phyloP scores from a whole-genome alignment of 2,329 filamentous ascomycete genomes.

The Alternaria triticina region DNA sequence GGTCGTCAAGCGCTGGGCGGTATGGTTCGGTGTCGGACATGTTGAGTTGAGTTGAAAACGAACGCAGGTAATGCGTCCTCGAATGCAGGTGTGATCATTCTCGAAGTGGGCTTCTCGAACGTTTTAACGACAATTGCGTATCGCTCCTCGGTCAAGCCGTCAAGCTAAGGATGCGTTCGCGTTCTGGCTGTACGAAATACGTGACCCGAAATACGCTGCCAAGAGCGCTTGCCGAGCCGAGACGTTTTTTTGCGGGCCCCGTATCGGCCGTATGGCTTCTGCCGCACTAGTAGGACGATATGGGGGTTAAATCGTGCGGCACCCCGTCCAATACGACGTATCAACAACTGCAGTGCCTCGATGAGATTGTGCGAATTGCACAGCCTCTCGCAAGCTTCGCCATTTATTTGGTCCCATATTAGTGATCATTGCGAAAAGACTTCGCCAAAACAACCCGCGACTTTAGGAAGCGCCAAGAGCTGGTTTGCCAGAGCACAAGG shows the following conservation, averaged over 20 bases:
- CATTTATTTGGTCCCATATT: neutral
- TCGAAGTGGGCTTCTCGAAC: neutral
- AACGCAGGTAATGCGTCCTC: neutral
- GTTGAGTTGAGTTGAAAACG: neutral
- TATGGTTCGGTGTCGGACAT: neutral
- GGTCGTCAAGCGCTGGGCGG: slow-evolving; percentile 23
- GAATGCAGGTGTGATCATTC: neutral
- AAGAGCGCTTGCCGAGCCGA: neutral
- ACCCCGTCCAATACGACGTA: neutral
- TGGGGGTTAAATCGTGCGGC: neutral
- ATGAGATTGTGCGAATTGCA: neutral
- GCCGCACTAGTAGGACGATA: neutral
- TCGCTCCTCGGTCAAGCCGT: neutral
- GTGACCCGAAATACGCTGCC: neutral
- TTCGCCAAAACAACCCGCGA: neutral
- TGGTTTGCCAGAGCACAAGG: too few relatives aligned
- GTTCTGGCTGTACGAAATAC: neutral
- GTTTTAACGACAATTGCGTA: neutral
- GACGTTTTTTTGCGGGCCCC: neutral
- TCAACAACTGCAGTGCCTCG: neutral
- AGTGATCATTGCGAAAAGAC: neutral
- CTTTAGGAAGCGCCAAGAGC: neutral
- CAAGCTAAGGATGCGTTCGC: neutral
- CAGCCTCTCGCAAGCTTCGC: neutral
- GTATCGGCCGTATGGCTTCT: neutral